Base-by-base conservation (phyloP, 345 rosid genomes). In the Gossypioides kirkii region DNA sequence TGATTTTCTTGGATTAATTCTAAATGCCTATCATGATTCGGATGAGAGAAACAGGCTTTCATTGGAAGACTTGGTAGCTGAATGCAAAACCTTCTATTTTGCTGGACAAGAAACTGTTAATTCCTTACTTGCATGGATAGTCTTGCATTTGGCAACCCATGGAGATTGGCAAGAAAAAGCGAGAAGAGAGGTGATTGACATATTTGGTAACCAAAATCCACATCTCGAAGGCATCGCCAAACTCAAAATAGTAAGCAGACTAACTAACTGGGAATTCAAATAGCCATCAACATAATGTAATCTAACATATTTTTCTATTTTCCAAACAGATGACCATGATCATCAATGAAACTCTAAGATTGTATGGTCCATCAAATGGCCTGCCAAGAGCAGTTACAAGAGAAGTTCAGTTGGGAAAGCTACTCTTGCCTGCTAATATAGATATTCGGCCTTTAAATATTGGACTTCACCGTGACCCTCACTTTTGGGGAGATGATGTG, bases 111-210 rank as follows among this genome's bases (percentile, higher is more conserved):
- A 80, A 69, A 83, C 83, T 8, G 74, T 80, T 0, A 12, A 69
- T 50, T 67, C 77, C 70, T 56, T 69, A 46, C 88, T 87, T 18
- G 12, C 82, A 3, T 84, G 87, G 88, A 71, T 75, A 0, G 26
- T 78, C 69, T 38, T 83, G 26, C 86, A 85, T 76, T 75, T 85
- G 8, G 90, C 86, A 41, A 52, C 68, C 38, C 74, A 78, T 56
- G 14, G 66, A 14, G 84, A 84, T n/a, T 84, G 86, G 86, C 90
- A 84, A 54, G 86, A 82, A 2, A 74, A 76, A 55, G 87, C 75
- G 14, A 81, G 86, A 55, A 60, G 64, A 10, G 84, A 82, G 62
- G 85, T 54, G 59, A 54, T 54, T 9, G 25, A 54, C 5, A 54
- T 54, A 54, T 54, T 54, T 20, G 59, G 86, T 22, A 14, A 76